Base-by-base conservation (phyloP, 495 filamentous ascomycete genomes). In the Venustampulla echinocandica region DNA sequence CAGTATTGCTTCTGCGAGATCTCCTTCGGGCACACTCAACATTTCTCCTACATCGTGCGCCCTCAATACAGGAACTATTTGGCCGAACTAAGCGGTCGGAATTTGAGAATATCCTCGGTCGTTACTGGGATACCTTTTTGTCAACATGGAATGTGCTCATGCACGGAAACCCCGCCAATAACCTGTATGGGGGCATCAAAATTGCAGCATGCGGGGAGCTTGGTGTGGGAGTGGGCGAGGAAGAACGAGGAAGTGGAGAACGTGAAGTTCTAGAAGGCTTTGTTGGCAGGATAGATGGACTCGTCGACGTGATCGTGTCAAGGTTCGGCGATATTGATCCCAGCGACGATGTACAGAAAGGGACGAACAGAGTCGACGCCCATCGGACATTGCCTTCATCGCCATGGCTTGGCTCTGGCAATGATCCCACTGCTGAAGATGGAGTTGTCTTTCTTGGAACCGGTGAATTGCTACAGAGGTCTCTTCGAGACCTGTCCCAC, bases 151-250 rank as follows among this genome's bases (percentile, higher is more conserved):
- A 94, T 48, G 80, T 96, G 14, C 72, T 96, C 34, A 69, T 97
- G 28, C 82, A 87, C 58, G 92, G 90, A 15, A 95, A 92, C 48
- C 92, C 92, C 2, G 80, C 81, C 3, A 77, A 81, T 3, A 81
- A 81, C 46, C 74, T 93, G 2, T 86, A 85, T 54, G 80, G 82
- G 19, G 87, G 86, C 2, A 77, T 95, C 50, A 95, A 95, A 63
- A 77, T 97, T 34, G 87, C 92, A 13, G 86, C 84, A 20, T 85
- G 87, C 28, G 92, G 90, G 4, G 88, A 95, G 64, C 78, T 95
- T 19, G 93, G 92, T 14, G 76, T 95, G 13, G 93, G 93, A 1
- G 89, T 96, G 10, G 92, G 90, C 23, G 89, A 95, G 58, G 89
- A 95, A 65, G 86, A 95, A 48, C 80, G 89, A 68, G 89, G 90